Base-by-base conservation (phyloP, 106 monocot genomes). In the Platanthera zijinensis region DNA sequence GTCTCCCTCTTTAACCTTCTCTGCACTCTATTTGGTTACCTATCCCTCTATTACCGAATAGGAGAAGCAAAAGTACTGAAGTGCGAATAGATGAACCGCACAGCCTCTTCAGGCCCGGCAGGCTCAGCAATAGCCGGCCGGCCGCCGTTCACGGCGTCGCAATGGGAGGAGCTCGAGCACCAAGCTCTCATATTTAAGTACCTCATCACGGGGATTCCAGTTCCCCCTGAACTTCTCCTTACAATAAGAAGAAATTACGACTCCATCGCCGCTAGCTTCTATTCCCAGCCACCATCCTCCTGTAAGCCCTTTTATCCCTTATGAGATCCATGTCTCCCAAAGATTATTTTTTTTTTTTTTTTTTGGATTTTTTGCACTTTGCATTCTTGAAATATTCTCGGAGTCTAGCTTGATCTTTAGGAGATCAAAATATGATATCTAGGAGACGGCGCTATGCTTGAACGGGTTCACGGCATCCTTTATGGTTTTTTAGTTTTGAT, bases 141-240 rank as follows among this genome's bases (percentile, higher is more conserved):
- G 62, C 74, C 78, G 78, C 82, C 79, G 48, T 87, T 83, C 80
- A 87, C 87, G 52, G 78, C 81, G 51, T 68, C 81, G 81, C 87
- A 87, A 76, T 87, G 87, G 87, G 74, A 83, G 75, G 87, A 87
- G 81, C 83, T 87, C 52, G 87, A 83, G 75, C 87, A 83, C 48
- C 87, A 87, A 71, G 87, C 87, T 17, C 81, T 83, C 22, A 83
- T 87, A 46, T 87, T 75, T 68, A 83, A 87, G 78, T 81, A 87
- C 78, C 52, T 87, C 71, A 53, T 78, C 63, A 75, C 83, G 10
- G 87, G 87, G 9, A 71, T 78, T 0, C 78, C 83, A 5, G 81
- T 87, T 30, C 87, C 87, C 32, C 81, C 78, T 17, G 81, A 83
- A 48, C 81, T 87, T 12, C 50, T 83, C 7, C 22, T 83, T 39